Base-by-base conservation (phyloP, 1,139 yeast genomes). In the Magnusiomyces tetraspermus region DNA sequence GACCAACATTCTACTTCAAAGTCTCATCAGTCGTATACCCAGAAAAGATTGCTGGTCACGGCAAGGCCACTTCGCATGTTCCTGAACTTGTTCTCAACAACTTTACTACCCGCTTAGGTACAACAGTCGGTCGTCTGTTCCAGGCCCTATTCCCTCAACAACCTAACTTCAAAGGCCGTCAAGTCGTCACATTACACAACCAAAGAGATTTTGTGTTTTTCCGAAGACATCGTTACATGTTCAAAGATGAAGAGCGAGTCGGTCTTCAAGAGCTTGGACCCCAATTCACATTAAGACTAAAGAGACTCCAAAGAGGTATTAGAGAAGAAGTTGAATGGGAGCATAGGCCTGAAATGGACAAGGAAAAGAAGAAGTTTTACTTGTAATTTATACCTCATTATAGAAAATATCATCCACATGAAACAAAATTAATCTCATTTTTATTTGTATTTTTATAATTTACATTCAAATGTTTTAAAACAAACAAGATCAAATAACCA, bases 201-300 rank as follows among this genome's bases (percentile, higher is more conserved):
- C 98, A 92, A 68, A 78, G 98, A 73, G 98, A 92, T 68, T 94
- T 78, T 67, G 86, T 92, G 49, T 92, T 92, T 65, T 89, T 92
- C 76, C 79, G 98, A 70, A 82, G 97, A 71, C 98, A 92, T 67
- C 79, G 98, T 64, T 92, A 92, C 65, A 74, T 88, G 6, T 92
- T 92, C 71, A 77, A 81, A 63, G 86, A 89, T 66, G 96, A 89
- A 59, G 95, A 88, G 66, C 82, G 80, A 63, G 97, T 90, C 1
- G 97, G 98, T 4, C 72, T 92, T 52, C 98, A 92, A 65, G 98
- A 94, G 65, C 74, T 92, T 49, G 98, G 98, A 0, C 98, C 98
- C 0, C 96, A 90, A 68, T 94, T 92, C 67, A 94, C 98, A 0
- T 71, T 92, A 65, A 84, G 85, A 65, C 73, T 94, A 59, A 78